Conservation (phyloP, 352 stramenopile genomes). For the Pythium biforme region DNA sequence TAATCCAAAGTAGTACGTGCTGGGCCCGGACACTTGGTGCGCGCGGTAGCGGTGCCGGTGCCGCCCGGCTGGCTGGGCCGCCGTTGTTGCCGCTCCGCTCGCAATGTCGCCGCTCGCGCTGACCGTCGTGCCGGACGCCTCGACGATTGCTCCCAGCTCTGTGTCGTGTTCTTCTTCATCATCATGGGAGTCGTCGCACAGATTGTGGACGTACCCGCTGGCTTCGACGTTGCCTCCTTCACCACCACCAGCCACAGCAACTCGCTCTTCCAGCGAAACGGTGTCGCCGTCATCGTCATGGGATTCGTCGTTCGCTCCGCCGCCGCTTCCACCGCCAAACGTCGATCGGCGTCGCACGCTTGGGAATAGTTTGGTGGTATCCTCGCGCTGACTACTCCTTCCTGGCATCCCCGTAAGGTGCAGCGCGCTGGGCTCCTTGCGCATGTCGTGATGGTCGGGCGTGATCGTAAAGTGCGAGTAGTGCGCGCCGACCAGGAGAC, state of each 20-base stretch:
- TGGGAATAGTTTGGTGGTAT: neutral
- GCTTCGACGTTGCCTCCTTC: constrained; percentile 19
- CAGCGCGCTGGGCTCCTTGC: constrained; percentile 14
- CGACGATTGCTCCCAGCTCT: neutral
- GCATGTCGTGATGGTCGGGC: constrained; percentile 22
- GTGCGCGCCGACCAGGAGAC: constrained; percentile 84
- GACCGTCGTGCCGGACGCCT: constrained; percentile 8
- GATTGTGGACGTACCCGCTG: constrained; percentile 37
- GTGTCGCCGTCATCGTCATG: too few species aligned
- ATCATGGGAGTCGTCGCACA: constrained; percentile 20
- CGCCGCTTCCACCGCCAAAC: neutral
- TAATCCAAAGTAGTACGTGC: constrained; percentile 88
- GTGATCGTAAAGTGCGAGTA: constrained; percentile 83
- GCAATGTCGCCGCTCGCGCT: constrained; percentile 8
- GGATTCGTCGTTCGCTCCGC: neutral
- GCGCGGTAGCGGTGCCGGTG: constrained; percentile 55
- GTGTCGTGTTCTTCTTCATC: constrained; percentile 20
- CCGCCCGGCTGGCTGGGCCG: neutral
- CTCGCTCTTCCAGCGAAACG: neutral
- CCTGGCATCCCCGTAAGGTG: neutral
- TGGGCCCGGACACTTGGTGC: constrained; percentile 80
- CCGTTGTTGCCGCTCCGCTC: neutral
- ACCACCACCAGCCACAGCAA: too few species aligned
- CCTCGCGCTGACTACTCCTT: neutral
- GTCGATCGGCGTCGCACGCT: neutral